A percentile compares a stretch with the other conserved stretches of the same genome.
Evolutionary conservation across 2,329 filamentous ascomycete species (phyloP).

Genomic region (Ophiostoma sp.): DNA sequence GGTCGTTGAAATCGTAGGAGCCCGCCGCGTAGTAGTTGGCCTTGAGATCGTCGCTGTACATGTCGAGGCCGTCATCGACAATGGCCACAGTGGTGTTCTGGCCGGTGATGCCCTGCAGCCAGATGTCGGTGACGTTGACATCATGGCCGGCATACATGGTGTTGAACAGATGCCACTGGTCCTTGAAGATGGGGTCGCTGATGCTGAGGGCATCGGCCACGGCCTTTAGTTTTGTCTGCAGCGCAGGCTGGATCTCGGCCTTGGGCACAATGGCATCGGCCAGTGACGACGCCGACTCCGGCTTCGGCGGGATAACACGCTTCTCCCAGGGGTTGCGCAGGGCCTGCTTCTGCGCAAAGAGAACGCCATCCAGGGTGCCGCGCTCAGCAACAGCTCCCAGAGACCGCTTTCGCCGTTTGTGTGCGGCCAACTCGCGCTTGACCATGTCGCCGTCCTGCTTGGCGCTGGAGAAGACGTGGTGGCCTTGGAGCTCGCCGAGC

Average conservation of each 20-base stretch:
- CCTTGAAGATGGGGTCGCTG: slow-evolving; percentile 79
- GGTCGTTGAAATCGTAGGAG: slow-evolving; percentile 95
- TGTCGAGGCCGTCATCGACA: slow-evolving; percentile 92
- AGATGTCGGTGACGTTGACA: slow-evolving; percentile 91
- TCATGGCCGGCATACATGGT: slow-evolving; percentile 76
- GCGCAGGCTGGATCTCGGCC: slow-evolving; percentile 36
- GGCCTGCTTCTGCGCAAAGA: slow-evolving; percentile 70
- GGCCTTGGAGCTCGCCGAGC: slow-evolving; percentile 69
- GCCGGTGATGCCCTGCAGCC: slow-evolving; percentile 85
- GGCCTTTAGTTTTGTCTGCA: slow-evolving; percentile 53
- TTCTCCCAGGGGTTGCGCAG: slow-evolving; percentile 50
- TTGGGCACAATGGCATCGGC: neutral
- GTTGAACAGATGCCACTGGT: slow-evolving; percentile 96
- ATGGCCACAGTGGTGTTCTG: slow-evolving; percentile 86
- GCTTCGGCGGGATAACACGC: slow-evolving; percentile 39
- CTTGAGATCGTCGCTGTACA: slow-evolving; percentile 88
- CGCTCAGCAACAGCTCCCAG: slow-evolving; percentile 32
- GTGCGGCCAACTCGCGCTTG: slow-evolving; percentile 47
- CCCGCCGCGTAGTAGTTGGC: slow-evolving; percentile 90
- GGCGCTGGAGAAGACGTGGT: slow-evolving; percentile 78
- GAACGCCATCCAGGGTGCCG: slow-evolving; percentile 66
- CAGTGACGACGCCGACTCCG: neutral
- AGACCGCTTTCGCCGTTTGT: slow-evolving; percentile 58
- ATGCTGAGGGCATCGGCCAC: slow-evolving; percentile 68
- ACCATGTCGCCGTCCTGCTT: slow-evolving; percentile 58